Evolutionary conservation across 352 stramenopile species (phyloP).

Genomic region (Globisporangium acanthophoron): DNA sequence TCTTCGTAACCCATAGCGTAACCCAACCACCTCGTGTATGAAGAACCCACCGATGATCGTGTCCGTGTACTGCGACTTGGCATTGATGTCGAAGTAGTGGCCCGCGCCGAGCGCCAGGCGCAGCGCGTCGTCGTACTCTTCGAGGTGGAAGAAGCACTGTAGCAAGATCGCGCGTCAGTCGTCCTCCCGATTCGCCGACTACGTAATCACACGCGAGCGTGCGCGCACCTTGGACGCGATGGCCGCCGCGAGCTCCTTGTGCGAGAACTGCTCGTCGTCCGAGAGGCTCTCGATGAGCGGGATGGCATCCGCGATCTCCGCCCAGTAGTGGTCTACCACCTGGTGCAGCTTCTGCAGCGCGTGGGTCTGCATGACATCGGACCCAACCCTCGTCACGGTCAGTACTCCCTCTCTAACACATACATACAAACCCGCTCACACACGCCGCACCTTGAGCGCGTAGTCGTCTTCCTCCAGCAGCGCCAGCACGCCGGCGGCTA

Average conservation of each 20-base stretch:
- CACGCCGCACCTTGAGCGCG: slow-evolving; percentile 60
- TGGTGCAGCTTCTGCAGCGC: slow-evolving; percentile 89
- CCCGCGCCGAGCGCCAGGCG: slow-evolving; percentile 94
- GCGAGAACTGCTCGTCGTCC: slow-evolving; percentile 89
- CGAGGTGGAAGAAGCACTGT: slow-evolving; percentile 98
- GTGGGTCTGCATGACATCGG: slow-evolving; percentile 46
- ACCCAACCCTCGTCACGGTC: slow-evolving; percentile 4
- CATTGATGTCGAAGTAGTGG: slow-evolving; percentile 93
- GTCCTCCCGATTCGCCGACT: background rate
- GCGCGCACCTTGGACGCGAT: slow-evolving; percentile 82
- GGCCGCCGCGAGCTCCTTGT: slow-evolving; percentile 87
- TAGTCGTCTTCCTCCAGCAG: slow-evolving; percentile 91
- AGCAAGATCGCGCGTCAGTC: background rate
- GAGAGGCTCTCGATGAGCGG: slow-evolving; percentile 92
- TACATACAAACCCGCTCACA: background rate
- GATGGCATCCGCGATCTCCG: slow-evolving; percentile 90
- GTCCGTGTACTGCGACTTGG: slow-evolving; percentile 95
- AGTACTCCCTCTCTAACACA: background rate
- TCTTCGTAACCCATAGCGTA: too few relatives aligned
- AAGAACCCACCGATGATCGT: slow-evolving; percentile 84
- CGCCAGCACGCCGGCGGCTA: slow-evolving; percentile 85
- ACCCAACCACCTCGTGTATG: slow-evolving; percentile 5
- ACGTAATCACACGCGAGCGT: background rate
- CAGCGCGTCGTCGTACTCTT: slow-evolving; percentile 95
- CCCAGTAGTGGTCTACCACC: slow-evolving; percentile 93